A percentile compares a stretch with the other conserved stretches of the same genome.
Conservation (phyloP, 1,284 basidiomycete genomes). For the Coniferiporia sulphurascens region DNA sequence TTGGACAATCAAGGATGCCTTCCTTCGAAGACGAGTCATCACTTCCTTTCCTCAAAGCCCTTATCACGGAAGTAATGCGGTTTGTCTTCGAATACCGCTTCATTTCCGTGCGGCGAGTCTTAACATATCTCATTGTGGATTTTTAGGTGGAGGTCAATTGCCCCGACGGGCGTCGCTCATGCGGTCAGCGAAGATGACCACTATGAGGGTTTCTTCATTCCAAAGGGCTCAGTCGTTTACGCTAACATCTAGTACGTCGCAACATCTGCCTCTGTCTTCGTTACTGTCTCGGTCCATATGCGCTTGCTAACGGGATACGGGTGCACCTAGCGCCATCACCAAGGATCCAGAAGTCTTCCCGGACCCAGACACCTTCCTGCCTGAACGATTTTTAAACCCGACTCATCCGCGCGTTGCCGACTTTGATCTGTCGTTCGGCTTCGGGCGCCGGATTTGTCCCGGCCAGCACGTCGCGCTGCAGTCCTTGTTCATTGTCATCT, state of each 20-base stretch:
- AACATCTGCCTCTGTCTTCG: neutral
- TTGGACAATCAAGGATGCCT: conserved; percentile 21
- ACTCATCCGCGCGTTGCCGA: conserved; percentile 12
- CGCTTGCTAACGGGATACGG: neutral
- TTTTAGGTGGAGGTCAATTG: conserved; percentile 3
- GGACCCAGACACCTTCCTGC: conserved; percentile 21
- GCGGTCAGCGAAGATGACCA: conserved; percentile 33
- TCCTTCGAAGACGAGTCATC: conserved; percentile 17
- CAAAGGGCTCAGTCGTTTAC: conserved; percentile 18
- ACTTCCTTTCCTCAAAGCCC: conserved; percentile 19
- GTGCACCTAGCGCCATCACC: conserved; percentile 19
- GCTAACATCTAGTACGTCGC: conserved; percentile 18
- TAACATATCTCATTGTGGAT: too few species aligned
- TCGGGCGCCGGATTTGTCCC: conserved; percentile 21
- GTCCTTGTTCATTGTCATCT: conserved; percentile 16
- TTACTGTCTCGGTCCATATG: neutral
- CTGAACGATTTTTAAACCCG: conserved; percentile 12
- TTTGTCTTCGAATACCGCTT: neutral
- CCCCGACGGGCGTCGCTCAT: conserved; percentile 28
- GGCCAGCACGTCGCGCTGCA: conserved; percentile 17
- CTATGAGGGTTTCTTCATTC: conserved; percentile 19
- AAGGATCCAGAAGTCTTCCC: conserved; percentile 21
- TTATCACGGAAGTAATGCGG: conserved; percentile 16
- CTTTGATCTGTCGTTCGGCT: conserved; percentile 20
- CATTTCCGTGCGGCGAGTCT: neutral